Base-by-base conservation (phyloP, 2,329 filamentous ascomycete genomes). In the Ascochyta fabae region DNA sequence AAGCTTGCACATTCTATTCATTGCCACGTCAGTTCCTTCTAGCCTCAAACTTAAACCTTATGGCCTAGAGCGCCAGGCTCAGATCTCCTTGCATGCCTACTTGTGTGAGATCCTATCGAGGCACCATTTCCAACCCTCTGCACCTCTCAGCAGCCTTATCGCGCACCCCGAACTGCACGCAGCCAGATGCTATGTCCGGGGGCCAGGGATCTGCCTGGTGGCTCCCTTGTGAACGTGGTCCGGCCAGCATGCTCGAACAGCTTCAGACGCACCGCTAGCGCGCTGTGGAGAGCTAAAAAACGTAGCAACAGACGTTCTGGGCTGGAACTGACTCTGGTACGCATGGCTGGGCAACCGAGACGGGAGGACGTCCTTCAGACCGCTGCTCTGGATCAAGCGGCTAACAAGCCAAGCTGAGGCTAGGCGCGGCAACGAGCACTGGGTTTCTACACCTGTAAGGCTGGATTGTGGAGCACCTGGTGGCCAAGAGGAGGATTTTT, bases 361-460 rank as follows among this genome's bases (percentile, higher is more conserved):
- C 52, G 52, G 46, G 52, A 55, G 46, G 49, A 40, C 35, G 24
- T 24, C 52, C 29, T 41, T 42, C 45, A 55, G 52, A 36, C 52
- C 52, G 46, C 40, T 49, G 40, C 40, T 40, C 41, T 39, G 52
- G 52, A 49, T 41, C 46, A 34, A 26, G 41, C 40, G 46, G 46
- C 31, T 43, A 24, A 43, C 15, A 15, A 6, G 44, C 44, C 16
- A 31, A 53, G 36, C 19, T 24, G 8, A n/a, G 34, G 31, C 35
- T 26, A 45, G 44, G 48, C 48, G 48, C 41, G 34, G 48, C 34
- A 41, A 27, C 12, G 33, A 16, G 16, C 36, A 22, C n/a, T 29
- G 15, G 6, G 13, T 31, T 31, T 29, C 31, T 10, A 23, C 19
- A 29, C 19, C 12, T 49, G 41, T 46, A 49, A 34, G 52, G 46